phyloP scores from a whole-genome alignment of 345 rosid genomes.

The Moringa oleifera region DNA sequence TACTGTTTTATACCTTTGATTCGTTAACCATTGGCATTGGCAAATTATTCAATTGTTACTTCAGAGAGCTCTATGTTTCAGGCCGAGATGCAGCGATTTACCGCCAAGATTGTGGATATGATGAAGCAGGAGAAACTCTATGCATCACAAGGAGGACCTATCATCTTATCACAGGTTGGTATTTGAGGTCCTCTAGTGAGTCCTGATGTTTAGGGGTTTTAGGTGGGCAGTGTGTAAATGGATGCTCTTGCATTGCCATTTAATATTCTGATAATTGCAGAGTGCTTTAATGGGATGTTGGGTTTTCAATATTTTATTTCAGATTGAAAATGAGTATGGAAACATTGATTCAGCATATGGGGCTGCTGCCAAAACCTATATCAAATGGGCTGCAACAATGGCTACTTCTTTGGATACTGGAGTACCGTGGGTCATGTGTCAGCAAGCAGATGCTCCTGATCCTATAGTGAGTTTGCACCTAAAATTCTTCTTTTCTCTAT shows the following conservation, averaged over 20 bases:
- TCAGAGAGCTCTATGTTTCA: conserved; percentile 20
- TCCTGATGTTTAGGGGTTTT: not conserved
- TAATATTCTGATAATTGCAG: not conserved
- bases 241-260: not conserved
- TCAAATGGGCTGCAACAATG: conserved; percentile 93
- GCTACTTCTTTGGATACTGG: conserved; percentile 82
- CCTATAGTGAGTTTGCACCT: conserved; percentile 54
- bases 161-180: conserved; percentile 82
- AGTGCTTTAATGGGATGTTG: too few species aligned
- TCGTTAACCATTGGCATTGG: not conserved
- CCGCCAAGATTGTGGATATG: conserved; percentile 78
- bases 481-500: not conserved
- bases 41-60: not conserved
- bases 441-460: conserved; percentile 91
- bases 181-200: conserved; percentile 3
- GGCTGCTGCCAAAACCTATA: conserved; percentile 61
- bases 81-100: conserved; percentile 88
- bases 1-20: not conserved
- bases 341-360: conserved; percentile 67
- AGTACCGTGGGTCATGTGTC: conserved; percentile 99
- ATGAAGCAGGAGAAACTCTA: conserved; percentile 88
- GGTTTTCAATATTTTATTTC: conserved; percentile 6
- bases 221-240: not conserved
- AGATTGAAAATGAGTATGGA: conserved; percentile 99
- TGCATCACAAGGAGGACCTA: conserved; percentile 97